Base-by-base conservation (phyloP, 2,329 filamentous ascomycete genomes). In the Neurospora sp. region DNA sequence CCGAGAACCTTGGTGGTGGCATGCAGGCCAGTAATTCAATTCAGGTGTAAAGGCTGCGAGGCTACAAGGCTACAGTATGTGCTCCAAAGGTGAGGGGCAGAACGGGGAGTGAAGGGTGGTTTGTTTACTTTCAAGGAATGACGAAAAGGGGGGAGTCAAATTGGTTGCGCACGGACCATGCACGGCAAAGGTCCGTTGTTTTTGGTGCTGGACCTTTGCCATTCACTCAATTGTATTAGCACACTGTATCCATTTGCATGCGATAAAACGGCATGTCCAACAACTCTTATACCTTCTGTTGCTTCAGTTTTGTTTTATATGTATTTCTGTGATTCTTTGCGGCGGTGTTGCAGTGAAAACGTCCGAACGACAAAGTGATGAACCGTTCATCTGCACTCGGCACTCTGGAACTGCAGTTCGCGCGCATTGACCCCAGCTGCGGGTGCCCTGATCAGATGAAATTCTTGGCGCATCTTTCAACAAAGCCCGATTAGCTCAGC, bases 401-500 rank as follows among this genome's bases (percentile, higher is more conserved):
- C 6, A 43, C 17, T 11, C 8, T 1, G 1, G n/a, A 4, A 46
- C 8, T 4, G 8, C 19, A 23, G 19, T 52, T 52, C 19, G 19
- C 37, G 37, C 19, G 19, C 19, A 15, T 6, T 52, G 19, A 52
- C 23, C 3, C 8, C 1, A 28, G 8, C 41, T 10, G 17, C 41
- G 4, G 0, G 8, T 19, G 4, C 4, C 8, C n/a, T 19, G 10
- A 52, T 28, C 5, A 28, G 1, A 28, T 8, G 10, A 23, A 52
- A 15, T 15, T 2, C 46, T 8, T 28, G 5, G 19, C 19, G 5
- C 19, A 4, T 6, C 23, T 3, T 15, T 23, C 23, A 33, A 62
- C 12, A 33, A 33, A 62, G 52, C 52, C 52, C 52, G 52, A 62
- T 62, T 62, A 62, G 52, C 52, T 62, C 52, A 62, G 28, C 28